phyloP scores from a whole-genome alignment of 306 rosid genomes.

The Spatholobus suberectus region DNA sequence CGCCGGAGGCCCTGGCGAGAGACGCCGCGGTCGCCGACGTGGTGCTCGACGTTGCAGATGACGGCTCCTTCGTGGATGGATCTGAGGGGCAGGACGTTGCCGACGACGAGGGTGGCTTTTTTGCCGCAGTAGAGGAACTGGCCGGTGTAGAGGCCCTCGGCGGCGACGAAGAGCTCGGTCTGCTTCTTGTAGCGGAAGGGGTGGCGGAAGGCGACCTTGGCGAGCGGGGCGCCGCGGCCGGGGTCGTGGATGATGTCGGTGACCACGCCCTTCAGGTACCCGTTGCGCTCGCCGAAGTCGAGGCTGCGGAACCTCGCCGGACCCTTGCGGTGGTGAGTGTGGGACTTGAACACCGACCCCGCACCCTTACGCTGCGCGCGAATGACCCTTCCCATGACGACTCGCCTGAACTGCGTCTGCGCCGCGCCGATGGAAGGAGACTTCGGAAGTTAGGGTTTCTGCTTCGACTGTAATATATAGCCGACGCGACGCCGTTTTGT shows the following conservation, averaged over 20 bases:
- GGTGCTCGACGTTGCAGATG: conserved; percentile 80
- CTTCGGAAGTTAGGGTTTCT: conserved; percentile 35
- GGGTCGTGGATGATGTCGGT: conserved; percentile 82
- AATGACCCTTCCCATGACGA: conserved; percentile 70
- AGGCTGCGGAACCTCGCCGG: conserved; percentile 76
- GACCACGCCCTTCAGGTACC: conserved; percentile 75
- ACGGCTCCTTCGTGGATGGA: conserved; percentile 86
- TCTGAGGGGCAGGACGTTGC: conserved; percentile 71
- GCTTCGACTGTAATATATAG: neutral
- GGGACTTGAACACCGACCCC: conserved; percentile 81
- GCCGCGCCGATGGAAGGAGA: neutral
- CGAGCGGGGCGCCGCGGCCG: conserved; percentile 86
- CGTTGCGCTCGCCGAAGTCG: conserved; percentile 83
- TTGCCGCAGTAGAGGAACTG: conserved; percentile 83
- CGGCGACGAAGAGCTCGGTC: conserved; percentile 67
- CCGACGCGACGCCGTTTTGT: neutral
- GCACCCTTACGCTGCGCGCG: conserved; percentile 92
- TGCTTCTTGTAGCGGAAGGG: conserved; percentile 82
- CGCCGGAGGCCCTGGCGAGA: conserved; percentile 77
- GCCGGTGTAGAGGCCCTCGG: conserved; percentile 80
- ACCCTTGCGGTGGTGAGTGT: conserved; percentile 87
- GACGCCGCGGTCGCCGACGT: conserved; percentile 85
- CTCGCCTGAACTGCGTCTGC: neutral
- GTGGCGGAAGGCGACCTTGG: conserved; percentile 74
- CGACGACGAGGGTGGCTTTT: conserved; percentile 78